Base-by-base conservation (phyloP, 805 yeast genomes). In the Blastobotrys mokoenaii region DNA sequence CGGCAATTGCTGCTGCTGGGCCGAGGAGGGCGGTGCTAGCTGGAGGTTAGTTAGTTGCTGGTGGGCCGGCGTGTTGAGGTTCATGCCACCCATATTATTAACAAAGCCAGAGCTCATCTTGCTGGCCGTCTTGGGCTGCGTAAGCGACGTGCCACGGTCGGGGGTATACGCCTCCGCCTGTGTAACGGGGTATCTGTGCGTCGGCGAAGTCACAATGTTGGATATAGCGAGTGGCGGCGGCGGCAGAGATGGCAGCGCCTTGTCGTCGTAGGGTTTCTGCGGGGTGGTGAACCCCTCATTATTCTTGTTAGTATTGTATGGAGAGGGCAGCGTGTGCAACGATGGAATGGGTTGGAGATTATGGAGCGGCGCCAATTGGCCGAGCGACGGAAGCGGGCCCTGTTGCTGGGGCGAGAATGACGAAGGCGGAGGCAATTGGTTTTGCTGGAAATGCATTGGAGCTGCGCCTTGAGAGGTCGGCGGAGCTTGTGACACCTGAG, bases 91-190 rank as follows among this genome's bases (percentile, higher is more conserved):
- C 12, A 34, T 17, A 11, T 34, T 34, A n/a, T n/a, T 14, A 10
- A 34, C 38, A 34, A 34, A 34, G 22, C 38, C 16, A 4, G 38
- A 34, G 38, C 18, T 34, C 20, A 34, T 10, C 15, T 34, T 34
- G 12, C 7, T 14, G 22, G 22, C 16, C 6, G 38, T n/a, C 12
- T 14, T 14, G 38, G 38, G 38, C 18, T 10, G 22, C 20, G 22
- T 17, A n/a, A 17, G 22, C 9, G 32, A 8, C 7, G 59, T 49
- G 9, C 81, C 81, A 33, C 84, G 60, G 50, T 77, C 84, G 2
- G 84, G 84, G 0, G 85, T 79, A 52, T 75, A 76, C 3, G 82
- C 80, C 53, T 79, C 84, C 51, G 76, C 60, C 46, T 60, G 63
- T n/a, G 79, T 74, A 27, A 71, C 68, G 5, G 73, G 67, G 37